A percentile compares a stretch with the other conserved stretches of the same genome.
Conservation (phyloP, 306 rosid species). For the Castanea sativa region DNA sequence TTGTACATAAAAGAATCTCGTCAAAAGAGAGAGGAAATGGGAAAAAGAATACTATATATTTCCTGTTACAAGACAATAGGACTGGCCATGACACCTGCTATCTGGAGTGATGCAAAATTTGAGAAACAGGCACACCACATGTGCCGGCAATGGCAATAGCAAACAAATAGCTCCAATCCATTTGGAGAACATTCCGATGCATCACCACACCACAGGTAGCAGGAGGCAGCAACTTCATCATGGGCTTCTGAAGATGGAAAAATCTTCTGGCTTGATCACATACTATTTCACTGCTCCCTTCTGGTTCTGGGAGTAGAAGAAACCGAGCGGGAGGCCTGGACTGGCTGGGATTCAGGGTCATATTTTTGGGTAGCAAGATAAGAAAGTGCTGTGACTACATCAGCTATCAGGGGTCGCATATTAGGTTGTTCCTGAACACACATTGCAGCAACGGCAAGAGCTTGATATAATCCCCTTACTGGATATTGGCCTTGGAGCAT, state of each 20-base stretch:
- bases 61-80: slow-evolving; percentile 13
- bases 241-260: neutral
- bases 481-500: slow-evolving; percentile 57
- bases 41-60: neutral
- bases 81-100: slow-evolving; percentile 22
- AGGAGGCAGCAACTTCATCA: neutral
- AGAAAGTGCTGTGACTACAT: slow-evolving; percentile 52
- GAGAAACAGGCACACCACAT: slow-evolving; percentile 13
- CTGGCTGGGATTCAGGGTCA: slow-evolving; percentile 34
- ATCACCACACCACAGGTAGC: neutral
- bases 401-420: slow-evolving; percentile 60
- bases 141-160: neutral
- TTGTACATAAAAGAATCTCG: slow-evolving; percentile 36
- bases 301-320: slow-evolving; percentile 41
- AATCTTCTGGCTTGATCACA: slow-evolving; percentile 7
- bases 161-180: neutral
- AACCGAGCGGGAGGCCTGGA: slow-evolving; percentile 22
- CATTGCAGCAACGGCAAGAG: slow-evolving; percentile 64
- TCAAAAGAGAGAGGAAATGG: neutral
- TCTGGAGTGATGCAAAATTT: slow-evolving; percentile 20
- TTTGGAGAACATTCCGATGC: neutral
- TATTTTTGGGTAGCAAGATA: slow-evolving; percentile 54
- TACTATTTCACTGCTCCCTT: slow-evolving; percentile 33
- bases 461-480: slow-evolving; percentile 58
- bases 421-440: slow-evolving; percentile 61